Evolutionary conservation across 2,329 filamentous ascomycete genomes (phyloP).

Genomic region (Fusarium concolor): DNA sequence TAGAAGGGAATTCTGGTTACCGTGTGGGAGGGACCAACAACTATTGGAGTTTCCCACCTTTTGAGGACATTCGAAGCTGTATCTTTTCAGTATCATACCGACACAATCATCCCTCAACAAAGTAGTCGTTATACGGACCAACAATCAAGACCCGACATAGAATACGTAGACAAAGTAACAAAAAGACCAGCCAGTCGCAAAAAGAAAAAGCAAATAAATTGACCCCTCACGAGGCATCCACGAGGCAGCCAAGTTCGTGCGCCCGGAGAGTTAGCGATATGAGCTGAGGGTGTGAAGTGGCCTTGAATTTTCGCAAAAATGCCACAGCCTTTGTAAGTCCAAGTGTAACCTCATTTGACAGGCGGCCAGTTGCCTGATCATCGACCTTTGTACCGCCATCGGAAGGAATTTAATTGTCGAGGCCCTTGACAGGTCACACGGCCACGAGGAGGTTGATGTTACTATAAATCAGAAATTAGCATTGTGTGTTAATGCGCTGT

Average conservation of each 20-base stretch:
- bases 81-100: neutral
- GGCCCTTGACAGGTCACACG: constrained; percentile 20
- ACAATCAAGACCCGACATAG: neutral
- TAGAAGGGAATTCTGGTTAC: too few species aligned
- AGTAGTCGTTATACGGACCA: neutral
- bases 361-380: constrained; percentile 24
- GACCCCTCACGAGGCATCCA: constrained; percentile 25
- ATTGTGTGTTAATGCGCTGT: neutral
- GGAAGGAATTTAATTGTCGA: constrained; percentile 1
- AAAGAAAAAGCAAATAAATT: neutral
- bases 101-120: neutral
- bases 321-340: neutral
- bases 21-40: too few species aligned
- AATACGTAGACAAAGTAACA: neutral
- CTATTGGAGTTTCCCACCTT: neutral
- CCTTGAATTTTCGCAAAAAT: neutral
- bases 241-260: constrained; percentile 13
- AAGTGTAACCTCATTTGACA: constrained; percentile 22
- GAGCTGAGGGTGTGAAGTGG: constrained; percentile 20
- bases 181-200: neutral
- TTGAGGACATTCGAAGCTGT: neutral
- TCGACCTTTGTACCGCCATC: constrained; percentile 1
- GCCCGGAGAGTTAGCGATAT: constrained; percentile 19
- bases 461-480: neutral
- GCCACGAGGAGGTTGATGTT: constrained; percentile 25